Base-by-base conservation (phyloP, 768 basidiomycete genomes). In the Asterophora lycoperdoides region DNA sequence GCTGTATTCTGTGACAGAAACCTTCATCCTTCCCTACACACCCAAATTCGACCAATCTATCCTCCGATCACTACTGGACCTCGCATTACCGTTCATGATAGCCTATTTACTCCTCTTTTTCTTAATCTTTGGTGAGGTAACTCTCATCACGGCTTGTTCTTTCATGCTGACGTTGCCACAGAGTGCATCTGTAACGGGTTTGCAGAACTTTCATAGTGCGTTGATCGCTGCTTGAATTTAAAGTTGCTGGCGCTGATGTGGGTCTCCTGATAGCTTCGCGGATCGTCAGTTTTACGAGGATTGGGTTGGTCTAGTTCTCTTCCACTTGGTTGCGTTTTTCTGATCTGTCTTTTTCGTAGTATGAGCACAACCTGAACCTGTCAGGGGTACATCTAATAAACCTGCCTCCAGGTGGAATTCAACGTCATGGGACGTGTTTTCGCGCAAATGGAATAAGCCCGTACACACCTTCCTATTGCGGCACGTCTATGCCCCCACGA, bases 401-500 rank as follows among this genome's bases (percentile, higher is more conserved):
- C 30, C 8, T 32, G 3, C 8, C 30, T 32, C 8, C 30, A 72
- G 81, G 89, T 97, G 95, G 95, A 98, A 98, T 67, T 92, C 92
- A 5, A 92, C 87, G 0, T 90, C 92, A 2, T 93, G 89, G 89
- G 95, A 97, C 57, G 92, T 97, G 66, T 97, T 95, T 65, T 89
- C 94, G 3, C 84, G 96, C 37, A 94, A 95, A 70, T 98, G 96
- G 95, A 98, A 98, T 70, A 93, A 90, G 56, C 95, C 95, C 9
- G 95, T 97, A 28, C 86, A 98, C 56, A 77, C 78, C n/a, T 91
- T 91, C 78, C 80, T 99, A 33, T 77, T 98, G 14, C 83, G 92
- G 9, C 96, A 99, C 63, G 93, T 99, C 28, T 99, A 99, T 58
- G 86, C 93, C 2, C 87, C 93, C 8, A 82, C 90, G 6, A 90